These are phyloP conservation scores for Tetrahymena borealis DNA, from an alignment of 73 alveolate genomes.

Conservation along the genomic window DNA sequence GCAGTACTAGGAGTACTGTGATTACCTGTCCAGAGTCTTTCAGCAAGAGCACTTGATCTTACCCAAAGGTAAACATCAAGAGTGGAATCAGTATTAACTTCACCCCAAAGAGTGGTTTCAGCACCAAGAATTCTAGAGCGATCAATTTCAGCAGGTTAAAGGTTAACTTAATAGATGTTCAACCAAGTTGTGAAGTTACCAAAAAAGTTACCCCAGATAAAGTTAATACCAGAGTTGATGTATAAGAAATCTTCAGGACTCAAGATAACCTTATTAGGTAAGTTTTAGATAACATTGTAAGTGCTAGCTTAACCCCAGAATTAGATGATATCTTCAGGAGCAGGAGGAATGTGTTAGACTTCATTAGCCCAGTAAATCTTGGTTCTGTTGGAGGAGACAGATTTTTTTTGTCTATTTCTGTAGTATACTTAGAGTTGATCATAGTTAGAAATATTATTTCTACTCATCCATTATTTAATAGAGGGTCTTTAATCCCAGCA, in stretches of 20 bases:
- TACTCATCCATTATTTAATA: not conserved
- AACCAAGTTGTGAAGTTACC: slow-evolving; percentile 35
- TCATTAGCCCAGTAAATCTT: slow-evolving; percentile 34
- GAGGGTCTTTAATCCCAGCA: slow-evolving; percentile 29
- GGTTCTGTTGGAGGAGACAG: slow-evolving; percentile 1
- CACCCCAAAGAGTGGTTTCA: slow-evolving; percentile 42
- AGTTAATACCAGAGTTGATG: slow-evolving; percentile 21
- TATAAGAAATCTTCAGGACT: slow-evolving; percentile 27
- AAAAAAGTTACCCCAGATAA: slow-evolving; percentile 26
- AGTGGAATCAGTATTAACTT: slow-evolving; percentile 33
- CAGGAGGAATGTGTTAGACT: slow-evolving; percentile 33
- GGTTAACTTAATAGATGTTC: slow-evolving; percentile 19
- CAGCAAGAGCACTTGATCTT: slow-evolving; percentile 32
- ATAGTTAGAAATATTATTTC: slow-evolving; percentile 10
- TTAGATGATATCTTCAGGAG: slow-evolving; percentile 36
- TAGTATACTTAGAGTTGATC: slow-evolving; percentile 13
- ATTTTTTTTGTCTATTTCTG: slow-evolving; percentile 8
- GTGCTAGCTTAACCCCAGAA: slow-evolving; percentile 34
- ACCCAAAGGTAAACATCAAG: slow-evolving; percentile 8
- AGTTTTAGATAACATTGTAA: not conserved
- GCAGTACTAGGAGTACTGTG: slow-evolving; percentile 9
- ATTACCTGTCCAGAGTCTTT: not conserved
- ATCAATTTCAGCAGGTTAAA: slow-evolving; percentile 4
- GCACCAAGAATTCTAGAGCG: slow-evolving; percentile 26
- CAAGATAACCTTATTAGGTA: slow-evolving; percentile 17